Conservation (phyloP, 2,329 filamentous ascomycete genomes). For the Exophiala viscosa region DNA sequence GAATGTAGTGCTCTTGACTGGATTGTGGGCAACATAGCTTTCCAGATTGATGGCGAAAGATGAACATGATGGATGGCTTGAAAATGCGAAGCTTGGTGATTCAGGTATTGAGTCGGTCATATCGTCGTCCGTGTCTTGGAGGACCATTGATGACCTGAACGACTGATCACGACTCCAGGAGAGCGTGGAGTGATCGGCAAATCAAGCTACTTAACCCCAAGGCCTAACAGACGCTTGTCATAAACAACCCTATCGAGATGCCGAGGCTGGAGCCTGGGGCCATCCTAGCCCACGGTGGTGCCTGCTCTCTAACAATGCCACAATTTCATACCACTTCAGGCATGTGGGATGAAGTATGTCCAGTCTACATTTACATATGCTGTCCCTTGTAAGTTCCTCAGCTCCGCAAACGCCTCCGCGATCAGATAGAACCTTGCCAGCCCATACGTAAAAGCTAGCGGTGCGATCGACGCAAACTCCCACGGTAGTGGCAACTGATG, state of each 20-base stretch:
- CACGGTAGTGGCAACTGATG: slow-evolving; percentile 30
- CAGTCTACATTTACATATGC: slow-evolving; percentile 35
- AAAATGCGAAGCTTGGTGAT: not conserved
- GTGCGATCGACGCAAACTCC: slow-evolving; percentile 32
- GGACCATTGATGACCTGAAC: too few relatives aligned
- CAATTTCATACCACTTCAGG: not conserved
- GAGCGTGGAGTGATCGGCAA: too few relatives aligned
- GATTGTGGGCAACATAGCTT: slow-evolving; percentile 7
- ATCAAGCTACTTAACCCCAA: too few relatives aligned
- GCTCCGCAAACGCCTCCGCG: slow-evolving; percentile 33
- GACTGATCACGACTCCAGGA: too few relatives aligned
- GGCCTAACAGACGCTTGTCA: too few relatives aligned
- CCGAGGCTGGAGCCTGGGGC: too few relatives aligned
- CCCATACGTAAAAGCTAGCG: slow-evolving; percentile 29
- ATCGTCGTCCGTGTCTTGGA: too few relatives aligned
- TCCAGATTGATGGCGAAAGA: slow-evolving; percentile 1
- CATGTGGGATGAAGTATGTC: slow-evolving; percentile 19
- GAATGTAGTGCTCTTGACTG: not conserved
- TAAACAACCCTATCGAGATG: too few relatives aligned
- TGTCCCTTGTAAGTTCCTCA: slow-evolving; percentile 32
- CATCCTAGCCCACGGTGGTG: too few relatives aligned
- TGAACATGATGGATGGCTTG: slow-evolving; percentile 3
- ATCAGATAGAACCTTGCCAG: slow-evolving; percentile 33
- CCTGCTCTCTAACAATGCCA: not conserved
- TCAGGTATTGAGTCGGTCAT: not conserved